Evolutionary conservation across 2,329 filamentous ascomycete genomes (phyloP), one percentile per base, ranked within the genome.

Genomic region (Cytospora paraplurivora): DNA sequence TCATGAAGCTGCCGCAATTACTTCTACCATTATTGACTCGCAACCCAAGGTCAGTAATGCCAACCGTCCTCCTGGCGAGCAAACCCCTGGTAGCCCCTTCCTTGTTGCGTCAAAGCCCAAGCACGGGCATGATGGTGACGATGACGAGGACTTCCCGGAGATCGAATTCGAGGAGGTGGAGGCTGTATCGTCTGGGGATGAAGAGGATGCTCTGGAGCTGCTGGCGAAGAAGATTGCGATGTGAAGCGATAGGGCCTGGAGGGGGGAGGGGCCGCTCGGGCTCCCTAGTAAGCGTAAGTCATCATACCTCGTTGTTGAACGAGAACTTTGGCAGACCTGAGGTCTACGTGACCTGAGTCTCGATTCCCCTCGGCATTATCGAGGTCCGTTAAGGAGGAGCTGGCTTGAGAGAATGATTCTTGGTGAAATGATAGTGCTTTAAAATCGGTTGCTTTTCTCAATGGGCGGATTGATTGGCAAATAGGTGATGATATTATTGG

Each of bases 101-200:
- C 17, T 38, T n/a, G 52, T 34, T 1, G 37, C 59, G 35, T 38
- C 51, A 1, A 33, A 15, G 4, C 41, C 54, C 33, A 54, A 33
- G 7, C 38, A 49, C 13, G 44, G 37, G 11, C 10, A 33, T 15
- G 38, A 49, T 17, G 3, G 84, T 82, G 32, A 87, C 74, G 41
- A 83, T 67, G 56, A 88, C 76, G 3, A 47, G n/a, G 44, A 47
- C 8, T 47, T 19, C 4, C 15, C 17, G 44, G 44, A 88, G 72
- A 1, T 83, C 65, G 1, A 80, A 79, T 17, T 84, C 83, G 2
- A 83, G 78, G 19, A 88, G 72, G 70, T 88, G 84, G 1, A 88
- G 76, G 38, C 86, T 77, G 58, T 84, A 75, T 4, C 79, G 71
- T 0, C 78, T 77, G 1, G 81, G 79, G 56, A 90, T 80, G 50